Evolutionary conservation across 2,329 filamentous ascomycete genomes (phyloP).

Genomic region (Colletotrichum truncatum): DNA sequence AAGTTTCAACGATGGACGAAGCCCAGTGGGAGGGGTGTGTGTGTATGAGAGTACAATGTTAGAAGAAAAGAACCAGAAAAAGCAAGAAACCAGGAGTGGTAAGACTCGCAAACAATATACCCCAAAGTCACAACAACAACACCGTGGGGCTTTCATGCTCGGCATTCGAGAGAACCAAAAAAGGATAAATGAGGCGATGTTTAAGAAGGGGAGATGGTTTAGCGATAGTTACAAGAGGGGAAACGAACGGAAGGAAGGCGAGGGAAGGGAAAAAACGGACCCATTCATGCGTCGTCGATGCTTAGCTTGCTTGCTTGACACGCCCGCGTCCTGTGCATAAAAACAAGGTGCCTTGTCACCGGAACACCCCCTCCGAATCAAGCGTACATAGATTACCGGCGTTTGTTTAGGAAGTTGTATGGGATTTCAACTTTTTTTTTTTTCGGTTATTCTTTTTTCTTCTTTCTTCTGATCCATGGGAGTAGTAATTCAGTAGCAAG

Average conservation of each 20-base stretch:
- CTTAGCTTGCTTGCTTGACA: too few relatives aligned
- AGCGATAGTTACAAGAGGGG: too few relatives aligned
- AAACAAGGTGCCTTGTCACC: neutral
- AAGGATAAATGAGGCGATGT: neutral
- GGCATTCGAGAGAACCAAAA: neutral
- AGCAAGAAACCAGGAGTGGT: slow-evolving; percentile 4
- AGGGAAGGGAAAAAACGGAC: neutral
- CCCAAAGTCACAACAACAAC: slow-evolving; percentile 21
- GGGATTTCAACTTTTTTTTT: neutral
- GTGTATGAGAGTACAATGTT: neutral
- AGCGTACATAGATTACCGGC: slow-evolving; percentile 8
- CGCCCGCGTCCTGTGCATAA: neutral
- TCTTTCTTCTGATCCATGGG: too few relatives aligned
- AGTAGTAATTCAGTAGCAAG: too few relatives aligned
- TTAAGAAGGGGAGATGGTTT: neutral
- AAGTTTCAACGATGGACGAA: neutral
- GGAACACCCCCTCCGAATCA: neutral
- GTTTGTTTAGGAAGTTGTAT: neutral
- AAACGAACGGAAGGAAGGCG: neutral
- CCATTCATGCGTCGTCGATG: too few relatives aligned
- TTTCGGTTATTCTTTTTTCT: too few relatives aligned
- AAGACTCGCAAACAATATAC: slow-evolving; percentile 23
- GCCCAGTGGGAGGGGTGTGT: neutral
- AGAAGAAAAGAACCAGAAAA: neutral
- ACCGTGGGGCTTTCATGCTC: neutral